These are phyloP conservation scores for Amphicarpaea edgeworthii DNA, from an alignment of 306 rosid genomes.

Conservation along the genomic window DNA sequence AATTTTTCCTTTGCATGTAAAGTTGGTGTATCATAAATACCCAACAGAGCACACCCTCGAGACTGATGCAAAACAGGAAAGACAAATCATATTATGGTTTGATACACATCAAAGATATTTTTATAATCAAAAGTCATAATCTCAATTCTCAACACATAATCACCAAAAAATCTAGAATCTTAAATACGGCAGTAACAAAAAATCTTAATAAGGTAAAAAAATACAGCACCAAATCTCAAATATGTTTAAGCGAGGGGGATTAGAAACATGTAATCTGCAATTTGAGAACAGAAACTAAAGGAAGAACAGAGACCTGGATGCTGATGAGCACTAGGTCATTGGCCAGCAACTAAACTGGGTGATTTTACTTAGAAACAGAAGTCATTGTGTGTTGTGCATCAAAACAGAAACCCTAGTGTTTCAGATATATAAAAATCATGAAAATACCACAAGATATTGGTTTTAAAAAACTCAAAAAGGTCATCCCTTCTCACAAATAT, in stretches of 20 bases:
- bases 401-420: not conserved
- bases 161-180: not conserved
- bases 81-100: constrained; percentile 26
- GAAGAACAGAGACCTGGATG: not conserved
- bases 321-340: not conserved
- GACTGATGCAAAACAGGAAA: constrained; percentile 55
- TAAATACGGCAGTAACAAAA: not conserved
- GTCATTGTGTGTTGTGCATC: not conserved
- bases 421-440: not conserved
- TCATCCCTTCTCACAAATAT: not conserved
- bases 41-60: constrained; percentile 83
- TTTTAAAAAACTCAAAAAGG: not conserved
- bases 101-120: not conserved
- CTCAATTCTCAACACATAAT: not conserved
- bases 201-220: not conserved
- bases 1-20: constrained; percentile 77
- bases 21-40: constrained; percentile 79
- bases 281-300: not conserved
- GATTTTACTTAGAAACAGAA: not conserved
- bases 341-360: not conserved
- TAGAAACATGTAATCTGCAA: not conserved
- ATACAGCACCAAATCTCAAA: not conserved
- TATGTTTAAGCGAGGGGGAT: not conserved
- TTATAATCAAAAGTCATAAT: not conserved
- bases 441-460: not conserved